phyloP scores from a whole-genome alignment of 1,139 yeast species.

The Saccharomyces hybrid region DNA sequence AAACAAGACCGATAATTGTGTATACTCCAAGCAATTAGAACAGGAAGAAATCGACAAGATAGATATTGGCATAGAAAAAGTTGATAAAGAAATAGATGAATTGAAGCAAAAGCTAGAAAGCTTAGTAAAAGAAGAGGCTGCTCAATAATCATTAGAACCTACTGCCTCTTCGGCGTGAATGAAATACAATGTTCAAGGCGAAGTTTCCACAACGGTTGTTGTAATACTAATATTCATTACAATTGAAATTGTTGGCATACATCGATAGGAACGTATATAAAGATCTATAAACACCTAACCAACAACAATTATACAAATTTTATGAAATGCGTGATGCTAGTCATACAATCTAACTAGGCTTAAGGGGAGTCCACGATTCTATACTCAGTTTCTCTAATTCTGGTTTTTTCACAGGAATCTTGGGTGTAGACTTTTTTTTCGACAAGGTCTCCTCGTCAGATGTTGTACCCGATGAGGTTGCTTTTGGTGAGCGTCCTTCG shows the following conservation, averaged over 20 bases:
- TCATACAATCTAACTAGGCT: constrained; percentile 37
- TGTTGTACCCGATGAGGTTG: background rate
- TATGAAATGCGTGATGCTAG: background rate
- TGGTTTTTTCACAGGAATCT: constrained; percentile 23
- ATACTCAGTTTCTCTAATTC: constrained; percentile 30
- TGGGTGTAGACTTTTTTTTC: constrained; percentile 11
- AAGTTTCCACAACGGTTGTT: background rate
- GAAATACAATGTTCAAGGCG: too few relatives aligned
- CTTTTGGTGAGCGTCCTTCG: background rate
- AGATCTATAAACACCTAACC: background rate
- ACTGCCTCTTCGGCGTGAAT: too few relatives aligned
- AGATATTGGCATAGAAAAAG: constrained; percentile 56
- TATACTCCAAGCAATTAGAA: constrained; percentile 53
- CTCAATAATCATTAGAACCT: too few relatives aligned
- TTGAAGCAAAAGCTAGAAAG: constrained; percentile 37
- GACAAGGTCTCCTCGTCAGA: constrained; percentile 2
- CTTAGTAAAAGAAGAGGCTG: background rate
- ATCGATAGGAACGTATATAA: background rate
- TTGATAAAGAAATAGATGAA: constrained; percentile 49
- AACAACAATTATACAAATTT: background rate
- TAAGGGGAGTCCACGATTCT: constrained; percentile 52
- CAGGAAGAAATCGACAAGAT: constrained; percentile 71
- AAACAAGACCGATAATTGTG: constrained; percentile 39
- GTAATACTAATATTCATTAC: background rate
- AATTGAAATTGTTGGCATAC: background rate